Percentiles rank a stretch among this genome's conserved stretches.
These are phyloP conservation scores for Colletotrichum abscissum DNA, from an alignment of 2,329 filamentous ascomycete genomes.

Conservation along the genomic window DNA sequence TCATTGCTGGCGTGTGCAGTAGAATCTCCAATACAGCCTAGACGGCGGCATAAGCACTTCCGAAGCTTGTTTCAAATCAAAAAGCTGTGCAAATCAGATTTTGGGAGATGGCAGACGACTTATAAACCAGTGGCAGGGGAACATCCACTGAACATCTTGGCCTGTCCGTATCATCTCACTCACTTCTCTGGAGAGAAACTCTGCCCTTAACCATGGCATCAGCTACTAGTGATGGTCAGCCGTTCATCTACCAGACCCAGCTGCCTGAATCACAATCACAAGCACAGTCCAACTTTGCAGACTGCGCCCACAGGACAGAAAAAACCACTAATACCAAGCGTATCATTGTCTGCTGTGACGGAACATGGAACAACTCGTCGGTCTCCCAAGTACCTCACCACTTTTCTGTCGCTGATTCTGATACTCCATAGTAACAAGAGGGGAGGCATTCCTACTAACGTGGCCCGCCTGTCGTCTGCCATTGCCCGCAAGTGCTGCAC, in stretches of 20 bases:
- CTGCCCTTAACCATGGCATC: neutral
- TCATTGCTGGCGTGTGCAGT: neutral
- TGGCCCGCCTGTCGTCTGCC: constrained; percentile 46
- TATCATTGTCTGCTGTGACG: constrained; percentile 49
- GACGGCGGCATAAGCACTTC: neutral
- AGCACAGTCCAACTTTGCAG: neutral
- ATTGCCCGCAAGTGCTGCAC: constrained; percentile 43
- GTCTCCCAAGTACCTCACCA: neutral
- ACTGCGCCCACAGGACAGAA: constrained; percentile 26
- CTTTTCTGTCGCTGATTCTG: neutral
- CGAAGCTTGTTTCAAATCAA: neutral
- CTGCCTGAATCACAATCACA: neutral
- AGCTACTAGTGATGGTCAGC: neutral
- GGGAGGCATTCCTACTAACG: constrained; percentile 42
- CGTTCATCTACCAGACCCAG: neutral
- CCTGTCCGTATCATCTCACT: too few relatives aligned
- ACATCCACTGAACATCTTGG: too few relatives aligned
- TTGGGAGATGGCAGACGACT: neutral
- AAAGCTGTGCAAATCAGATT: neutral
- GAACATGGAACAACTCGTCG: constrained; percentile 47
- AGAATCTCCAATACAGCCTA: neutral
- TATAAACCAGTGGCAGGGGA: too few relatives aligned
- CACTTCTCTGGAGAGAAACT: neutral
- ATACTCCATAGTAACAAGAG: constrained; percentile 7
- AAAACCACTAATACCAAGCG: constrained; percentile 36